Evolutionary conservation across 805 yeast species (phyloP), one percentile per base, ranked within the genome.

Genomic region (Lipomyces oligophaga): DNA sequence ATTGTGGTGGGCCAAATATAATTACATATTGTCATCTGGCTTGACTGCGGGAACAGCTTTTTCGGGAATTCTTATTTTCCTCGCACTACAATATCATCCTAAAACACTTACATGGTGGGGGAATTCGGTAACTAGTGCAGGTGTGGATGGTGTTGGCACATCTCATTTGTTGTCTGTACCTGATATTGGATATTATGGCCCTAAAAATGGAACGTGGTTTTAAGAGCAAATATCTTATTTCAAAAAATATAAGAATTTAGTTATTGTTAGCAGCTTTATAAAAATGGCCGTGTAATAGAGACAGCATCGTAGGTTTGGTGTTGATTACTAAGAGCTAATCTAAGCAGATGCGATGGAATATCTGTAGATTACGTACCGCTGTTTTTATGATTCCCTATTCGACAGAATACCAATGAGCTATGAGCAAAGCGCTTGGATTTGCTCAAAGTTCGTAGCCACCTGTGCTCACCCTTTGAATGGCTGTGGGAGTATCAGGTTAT

Each of bases 1-100:
- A 41, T 65, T 71, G 39, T 82, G 88, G 88, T 82, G 88, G 87
- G 79, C 81, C 33, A 81, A 81, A 63, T 82, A 82, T 62, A 81
- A 80, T 61, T 81, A 79, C 60, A 74, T 80, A 3, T 65, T 82
- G 43, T 74, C 83, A 16, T 78, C 83, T 22, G 87, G 79, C 1
- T 63, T 82, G 15, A 81, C 81, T 34, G 76, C 81, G 8, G 86
- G 85, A 1, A 73, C 81, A 13, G 85, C 85, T 0, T 71, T 79
- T 54, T 73, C 82, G 28, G 75, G 81, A 1, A 66, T 82, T 43
- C 49, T 80, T 20, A 74, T 81, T 7, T 80, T 80, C 59, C 67
- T 79, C 54, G 66, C 74, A 1, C 68, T 75, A 5, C 72, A 72
- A 36, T 69, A 69, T 35, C 67, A 68, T 11, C 65, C 69, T 10